These are phyloP conservation scores for Fragaria vesca DNA, from an alignment of 306 rosid genomes.

Conservation along the genomic window DNA sequence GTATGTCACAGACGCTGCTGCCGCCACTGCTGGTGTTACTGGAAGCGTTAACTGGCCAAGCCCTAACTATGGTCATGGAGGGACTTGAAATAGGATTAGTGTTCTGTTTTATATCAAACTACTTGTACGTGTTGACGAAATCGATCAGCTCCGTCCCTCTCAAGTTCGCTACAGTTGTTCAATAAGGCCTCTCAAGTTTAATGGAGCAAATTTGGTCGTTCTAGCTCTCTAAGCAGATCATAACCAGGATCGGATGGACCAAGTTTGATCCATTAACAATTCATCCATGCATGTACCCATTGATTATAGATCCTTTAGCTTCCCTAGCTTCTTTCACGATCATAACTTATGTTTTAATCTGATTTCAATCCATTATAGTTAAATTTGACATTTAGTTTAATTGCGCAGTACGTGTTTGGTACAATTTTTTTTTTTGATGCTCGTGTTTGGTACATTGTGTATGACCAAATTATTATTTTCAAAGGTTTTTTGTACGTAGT, in stretches of 20 bases:
- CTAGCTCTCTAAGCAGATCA: constrained; percentile 5
- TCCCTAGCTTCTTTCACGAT: neutral
- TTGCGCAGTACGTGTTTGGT: too few species aligned
- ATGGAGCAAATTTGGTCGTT: constrained; percentile 82
- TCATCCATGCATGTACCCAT: constrained; percentile 23
- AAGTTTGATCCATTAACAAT: constrained; percentile 74
- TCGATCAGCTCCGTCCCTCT: neutral
- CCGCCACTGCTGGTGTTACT: constrained; percentile 18
- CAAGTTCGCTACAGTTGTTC: neutral
- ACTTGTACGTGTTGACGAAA: neutral
- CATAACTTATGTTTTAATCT: neutral
- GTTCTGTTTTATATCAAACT: neutral
- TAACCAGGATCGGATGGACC: constrained; percentile 49
- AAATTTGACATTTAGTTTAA: neutral
- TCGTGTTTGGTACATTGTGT: too few species aligned
- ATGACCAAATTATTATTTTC: too few species aligned
- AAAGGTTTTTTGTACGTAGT: too few species aligned
- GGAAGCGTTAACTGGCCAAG: constrained; percentile 49
- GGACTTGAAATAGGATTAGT: constrained; percentile 22
- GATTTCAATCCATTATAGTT: neutral
- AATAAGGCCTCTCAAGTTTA: constrained; percentile 13
- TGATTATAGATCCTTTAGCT: constrained; percentile 14
- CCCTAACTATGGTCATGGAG: constrained; percentile 48
- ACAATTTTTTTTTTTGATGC: too few species aligned
- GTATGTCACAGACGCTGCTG: constrained; percentile 44